Evolutionary conservation across 495 filamentous ascomycete genomes (phyloP).

Genomic region (Daldinia bambusicola): DNA sequence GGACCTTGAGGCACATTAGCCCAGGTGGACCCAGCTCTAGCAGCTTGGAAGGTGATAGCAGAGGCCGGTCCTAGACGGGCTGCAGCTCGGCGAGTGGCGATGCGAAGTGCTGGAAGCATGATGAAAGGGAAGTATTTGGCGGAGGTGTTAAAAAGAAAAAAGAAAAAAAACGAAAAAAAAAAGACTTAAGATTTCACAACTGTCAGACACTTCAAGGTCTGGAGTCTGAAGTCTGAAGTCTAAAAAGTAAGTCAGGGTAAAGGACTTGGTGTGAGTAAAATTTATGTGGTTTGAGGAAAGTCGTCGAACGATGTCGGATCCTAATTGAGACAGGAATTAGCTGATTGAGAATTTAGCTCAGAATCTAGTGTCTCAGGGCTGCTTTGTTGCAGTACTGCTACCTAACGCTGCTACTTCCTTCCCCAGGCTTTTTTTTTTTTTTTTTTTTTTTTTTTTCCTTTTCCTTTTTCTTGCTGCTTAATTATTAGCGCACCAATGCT

Average conservation of each 20-base stretch:
- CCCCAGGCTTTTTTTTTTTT: constrained; percentile 30
- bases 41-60: constrained; percentile 58
- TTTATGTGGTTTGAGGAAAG: constrained; percentile 13
- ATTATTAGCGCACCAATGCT: constrained; percentile 37
- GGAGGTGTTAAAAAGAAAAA: constrained; percentile 7
- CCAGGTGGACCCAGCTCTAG: constrained; percentile 84
- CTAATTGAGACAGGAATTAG: constrained; percentile 7
- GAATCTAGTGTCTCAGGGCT: background rate
- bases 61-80: constrained; percentile 46
- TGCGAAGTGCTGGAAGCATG: constrained; percentile 47
- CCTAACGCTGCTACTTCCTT: no score
- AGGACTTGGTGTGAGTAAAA: constrained; percentile 39
- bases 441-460: background rate
- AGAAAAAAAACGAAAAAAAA: constrained; percentile 26
- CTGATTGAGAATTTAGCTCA: constrained; percentile 26
- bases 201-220: background rate
- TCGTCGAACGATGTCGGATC: constrained; percentile 41
- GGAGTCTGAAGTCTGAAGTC: background rate
- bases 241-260: constrained; percentile 13
- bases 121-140: constrained; percentile 21
- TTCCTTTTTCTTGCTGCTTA: background rate
- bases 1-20: constrained; percentile 90
- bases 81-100: constrained; percentile 47
- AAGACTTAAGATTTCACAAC: constrained; percentile 3
- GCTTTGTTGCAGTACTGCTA: no score